Percentiles rank a stretch among this genome's conserved stretches.
Evolutionary conservation across 257 asterid genomes (phyloP).

Genomic region (Solanum etuberosum): DNA sequence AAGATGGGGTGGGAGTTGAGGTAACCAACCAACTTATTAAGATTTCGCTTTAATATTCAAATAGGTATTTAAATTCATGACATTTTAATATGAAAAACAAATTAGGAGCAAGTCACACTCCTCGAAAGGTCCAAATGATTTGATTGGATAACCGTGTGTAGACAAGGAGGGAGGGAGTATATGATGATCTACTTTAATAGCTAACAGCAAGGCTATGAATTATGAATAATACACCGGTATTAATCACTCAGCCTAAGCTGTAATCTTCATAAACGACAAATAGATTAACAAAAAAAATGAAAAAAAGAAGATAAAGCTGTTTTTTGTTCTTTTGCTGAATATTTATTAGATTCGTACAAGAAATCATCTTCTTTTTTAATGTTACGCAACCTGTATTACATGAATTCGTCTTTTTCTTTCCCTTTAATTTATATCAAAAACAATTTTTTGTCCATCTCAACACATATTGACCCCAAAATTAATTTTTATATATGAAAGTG

Average conservation of each 20-base stretch:
- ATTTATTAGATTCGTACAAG: not conserved
- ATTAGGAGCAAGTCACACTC: rapidly evolving
- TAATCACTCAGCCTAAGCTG: not conserved
- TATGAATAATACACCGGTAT: not conserved
- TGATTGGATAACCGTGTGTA: not conserved
- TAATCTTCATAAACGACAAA: not conserved
- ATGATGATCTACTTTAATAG: not conserved
- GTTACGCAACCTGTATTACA: not conserved
- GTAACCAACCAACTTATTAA: not conserved
- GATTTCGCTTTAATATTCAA: not conserved
- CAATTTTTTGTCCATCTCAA: not conserved
- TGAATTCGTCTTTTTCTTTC: not conserved
- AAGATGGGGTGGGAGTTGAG: not conserved
- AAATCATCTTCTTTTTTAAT: not conserved
- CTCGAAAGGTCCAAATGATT: not conserved
- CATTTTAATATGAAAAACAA: not conserved
- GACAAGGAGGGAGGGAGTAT: not conserved
- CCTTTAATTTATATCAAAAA: not conserved
- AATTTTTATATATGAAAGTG: not conserved
- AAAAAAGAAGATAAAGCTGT: not conserved
- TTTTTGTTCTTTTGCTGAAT: not conserved
- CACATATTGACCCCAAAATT: not conserved
- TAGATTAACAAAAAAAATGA: not conserved
- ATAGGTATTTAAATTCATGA: not conserved
- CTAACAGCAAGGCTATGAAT: not conserved